phyloP scores from a whole-genome alignment of 169 alveolate species.

The Condylostoma magnum region DNA sequence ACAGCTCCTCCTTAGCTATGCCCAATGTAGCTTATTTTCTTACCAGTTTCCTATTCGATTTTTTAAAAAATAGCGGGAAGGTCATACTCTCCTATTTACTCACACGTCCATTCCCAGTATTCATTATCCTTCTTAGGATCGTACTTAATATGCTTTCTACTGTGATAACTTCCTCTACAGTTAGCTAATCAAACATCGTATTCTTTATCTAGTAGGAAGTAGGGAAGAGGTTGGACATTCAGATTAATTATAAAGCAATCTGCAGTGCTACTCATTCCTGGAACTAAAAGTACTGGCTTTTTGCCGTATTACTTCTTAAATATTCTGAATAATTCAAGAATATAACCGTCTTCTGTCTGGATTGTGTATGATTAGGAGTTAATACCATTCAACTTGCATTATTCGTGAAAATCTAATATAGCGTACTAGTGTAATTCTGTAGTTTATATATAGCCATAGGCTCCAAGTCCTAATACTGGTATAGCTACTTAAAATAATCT shows the following conservation, averaged over 20 bases:
- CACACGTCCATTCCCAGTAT: slow-evolving; percentile 40
- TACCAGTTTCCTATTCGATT: slow-evolving; percentile 32
- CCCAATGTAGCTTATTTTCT: slow-evolving; percentile 52
- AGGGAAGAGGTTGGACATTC: slow-evolving; percentile 43
- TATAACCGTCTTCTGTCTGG: slow-evolving; percentile 71
- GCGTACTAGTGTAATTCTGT: no score
- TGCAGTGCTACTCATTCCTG: slow-evolving; percentile 51
- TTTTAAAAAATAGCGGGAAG: slow-evolving; percentile 43
- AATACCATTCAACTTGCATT: no score
- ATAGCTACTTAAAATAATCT: no score
- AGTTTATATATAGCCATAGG: no score
- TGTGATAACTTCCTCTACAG: slow-evolving; percentile 65
- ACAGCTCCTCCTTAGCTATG: slow-evolving; percentile 68
- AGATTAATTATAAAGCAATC: slow-evolving; percentile 59
- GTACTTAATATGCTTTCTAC: slow-evolving; percentile 40
- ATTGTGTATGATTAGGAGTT: no score
- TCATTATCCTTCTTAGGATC: slow-evolving; percentile 34
- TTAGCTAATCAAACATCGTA: slow-evolving; percentile 77
- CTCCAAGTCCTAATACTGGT: no score
- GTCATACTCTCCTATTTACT: slow-evolving; percentile 51
- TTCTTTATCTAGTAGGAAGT: slow-evolving; percentile 46
- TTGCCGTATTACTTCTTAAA: slow-evolving; percentile 39
- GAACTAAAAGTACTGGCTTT: slow-evolving; percentile 51
- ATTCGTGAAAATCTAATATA: no score
- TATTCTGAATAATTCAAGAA: slow-evolving; percentile 56